Base-by-base conservation (phyloP, 2,329 filamentous ascomycete species). In the Alternaria infectoria region DNA sequence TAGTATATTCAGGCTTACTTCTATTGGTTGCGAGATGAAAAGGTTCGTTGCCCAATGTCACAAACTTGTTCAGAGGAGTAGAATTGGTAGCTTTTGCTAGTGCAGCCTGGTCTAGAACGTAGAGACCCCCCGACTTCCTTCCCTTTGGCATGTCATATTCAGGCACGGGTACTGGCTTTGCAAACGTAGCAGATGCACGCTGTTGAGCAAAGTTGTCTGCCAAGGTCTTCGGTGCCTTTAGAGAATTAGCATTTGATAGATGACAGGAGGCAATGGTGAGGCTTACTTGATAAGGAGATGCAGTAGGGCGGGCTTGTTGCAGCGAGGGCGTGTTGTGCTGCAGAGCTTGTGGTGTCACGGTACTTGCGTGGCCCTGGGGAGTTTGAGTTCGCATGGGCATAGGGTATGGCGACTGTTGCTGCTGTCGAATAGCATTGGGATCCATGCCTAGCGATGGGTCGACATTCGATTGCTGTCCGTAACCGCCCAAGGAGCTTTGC, bases 71-170 rank as follows among this genome's bases (percentile, higher is more conserved):
- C 67, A 85, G 66, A 17, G 80, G 74, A 69, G 70, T 75, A 32
- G 83, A 83, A 51, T 81, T 82, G 28, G 83, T 85, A 17, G 79
- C 79, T 66, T 79, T 78, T 36, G 77, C 76, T 26, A 85, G 70
- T 28, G 77, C 70, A 66, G 80, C 74, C 61, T 78, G 77, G 67
- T 82, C 79, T 67, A 82, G 75, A 61, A 83, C 74, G 64, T 76
- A 75, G 55, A 84, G 82, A 43, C 77, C 77, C 58, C 82, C 83
- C 26, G 72, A 73, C 59, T 70, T 71, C 62, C 71, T 77, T 52
- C 76, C 77, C 54, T 73, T 76, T 17, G 79, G 79, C 54, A 78
- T 70, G 11, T 77, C 72, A 69, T 73, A 78, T 10, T 69, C 71
- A 55, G 76, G 73, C 32, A 75, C 72, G 44, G 64, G 71, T 47